Evolutionary conservation across 257 asterid species (phyloP), one percentile per base, ranked within the genome.

Genomic region (Solanum ossicruentum): DNA sequence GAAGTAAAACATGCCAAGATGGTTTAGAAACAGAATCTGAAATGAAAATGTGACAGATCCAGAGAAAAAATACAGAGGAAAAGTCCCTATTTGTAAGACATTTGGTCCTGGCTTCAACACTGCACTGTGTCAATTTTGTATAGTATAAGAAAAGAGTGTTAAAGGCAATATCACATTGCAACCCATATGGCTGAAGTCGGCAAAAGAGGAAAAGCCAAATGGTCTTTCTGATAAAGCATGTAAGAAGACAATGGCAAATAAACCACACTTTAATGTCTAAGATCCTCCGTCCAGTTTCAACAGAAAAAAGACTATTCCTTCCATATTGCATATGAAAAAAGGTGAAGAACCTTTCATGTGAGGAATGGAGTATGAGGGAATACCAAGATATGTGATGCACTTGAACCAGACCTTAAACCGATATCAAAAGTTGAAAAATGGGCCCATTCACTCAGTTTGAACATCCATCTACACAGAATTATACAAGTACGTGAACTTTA

Each of bases 391-490:
- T 97, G 93, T 23, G 98, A 91, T 47, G 98, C 96, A 89, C 97
- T 89, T 85, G 97, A 92, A 73, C 99, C 98, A 86, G 98, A 94
- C 91, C 98, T 97, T 92, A 97, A 89, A 71, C 98, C 98, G 75
- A 97, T 94, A 85, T 97, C 99, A 91, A 95, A 97, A 9, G 98
- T 90, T 85, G 99, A 94, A 88, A 89, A 93, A 83, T 97, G 97
- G 82, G 94, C 97, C 99, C 99, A 97, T 89, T 97, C 99, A 88
- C 94, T 93, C 83, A 97, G 94, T 92, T 94, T 97, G 87, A 97
- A 94, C 98, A 95, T 95, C 99, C 99, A 97, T 88, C 99, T 95
- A 88, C 82, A 17, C 65, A 72, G 21, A 84, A 67, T 72, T 87
- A 56, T 83, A 67, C 63, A 88, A 84, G 32, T 80, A 83, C 43